Percentiles rank a stretch among this genome's conserved stretches.
phyloP scores from a whole-genome alignment of 1,284 basidiomycete species.

The Puccinia novopanici region DNA sequence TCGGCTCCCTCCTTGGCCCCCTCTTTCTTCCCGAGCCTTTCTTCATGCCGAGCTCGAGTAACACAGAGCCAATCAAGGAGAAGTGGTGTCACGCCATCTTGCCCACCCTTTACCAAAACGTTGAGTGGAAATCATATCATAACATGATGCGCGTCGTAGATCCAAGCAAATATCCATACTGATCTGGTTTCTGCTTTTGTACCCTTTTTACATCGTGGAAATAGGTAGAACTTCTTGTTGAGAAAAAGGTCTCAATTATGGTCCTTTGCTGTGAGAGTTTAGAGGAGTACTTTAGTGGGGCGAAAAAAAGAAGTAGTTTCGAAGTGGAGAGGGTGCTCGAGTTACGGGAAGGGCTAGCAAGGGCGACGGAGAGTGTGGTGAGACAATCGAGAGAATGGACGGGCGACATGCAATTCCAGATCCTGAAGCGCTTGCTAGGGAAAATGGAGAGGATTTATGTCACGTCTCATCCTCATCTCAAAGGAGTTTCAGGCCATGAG shows the following conservation, averaged over 20 bases:
- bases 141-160: background rate
- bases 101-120: slow-evolving; percentile 25
- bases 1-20: slow-evolving; percentile 12
- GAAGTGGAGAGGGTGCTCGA: background rate
- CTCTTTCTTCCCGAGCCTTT: slow-evolving; percentile 5
- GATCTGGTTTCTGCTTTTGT: background rate
- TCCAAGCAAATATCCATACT: background rate
- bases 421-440: background rate
- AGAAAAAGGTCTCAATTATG: background rate
- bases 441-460: background rate
- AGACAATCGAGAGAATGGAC: slow-evolving; percentile 1
- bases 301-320: background rate
- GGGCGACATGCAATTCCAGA: slow-evolving; percentile 11
- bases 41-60: background rate
- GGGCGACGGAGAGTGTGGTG: background rate
- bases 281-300: background rate
- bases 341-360: background rate
- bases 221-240: slow-evolving; percentile 6
- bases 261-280: slow-evolving; percentile 11
- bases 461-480: background rate
- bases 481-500: background rate
- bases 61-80: background rate
- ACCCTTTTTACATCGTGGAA: background rate
- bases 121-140: slow-evolving; percentile 12
- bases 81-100: background rate